These are phyloP conservation scores for Solanum virginianum DNA, from an alignment of 257 asterid species.

Conservation along the genomic window DNA sequence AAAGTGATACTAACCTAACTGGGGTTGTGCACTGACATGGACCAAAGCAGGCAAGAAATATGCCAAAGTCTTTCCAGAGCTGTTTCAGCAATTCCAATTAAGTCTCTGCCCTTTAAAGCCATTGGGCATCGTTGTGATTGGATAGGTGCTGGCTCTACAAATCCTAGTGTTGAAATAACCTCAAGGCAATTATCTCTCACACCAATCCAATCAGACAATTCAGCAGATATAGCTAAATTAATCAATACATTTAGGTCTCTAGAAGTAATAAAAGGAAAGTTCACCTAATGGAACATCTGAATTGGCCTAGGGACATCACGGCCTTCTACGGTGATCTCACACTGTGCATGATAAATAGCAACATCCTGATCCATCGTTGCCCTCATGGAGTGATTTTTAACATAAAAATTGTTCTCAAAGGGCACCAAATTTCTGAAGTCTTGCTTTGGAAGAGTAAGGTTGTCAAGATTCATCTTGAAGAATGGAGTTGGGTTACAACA, in stretches of 20 bases:
- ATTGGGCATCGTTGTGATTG: conserved; percentile 97
- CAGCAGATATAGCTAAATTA: not conserved
- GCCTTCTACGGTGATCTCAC: conserved; percentile 76
- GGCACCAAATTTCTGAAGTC: conserved; percentile 67
- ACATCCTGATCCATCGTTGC: conserved; percentile 65
- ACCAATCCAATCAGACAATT: conserved; percentile 11
- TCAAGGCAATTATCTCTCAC: conserved; percentile 68
- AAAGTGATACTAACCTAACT: conserved; percentile 39
- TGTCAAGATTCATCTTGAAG: conserved; percentile 54
- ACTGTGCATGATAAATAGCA: conserved; percentile 48
- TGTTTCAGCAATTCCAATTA: conserved; percentile 89
- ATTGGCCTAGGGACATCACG: conserved; percentile 74
- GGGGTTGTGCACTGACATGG: conserved; percentile 84
- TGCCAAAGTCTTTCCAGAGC: conserved; percentile 89
- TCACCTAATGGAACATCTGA: conserved; percentile 69
- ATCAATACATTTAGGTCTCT: not conserved
- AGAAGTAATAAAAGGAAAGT: conserved; percentile 52
- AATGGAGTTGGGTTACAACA: too few species aligned
- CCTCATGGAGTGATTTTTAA: conserved; percentile 63
- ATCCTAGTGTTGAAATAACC: conserved; percentile 66
- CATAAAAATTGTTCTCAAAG: conserved; percentile 69
- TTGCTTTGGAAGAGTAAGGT: conserved; percentile 58
- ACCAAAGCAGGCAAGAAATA: conserved; percentile 81
- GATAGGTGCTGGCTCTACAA: conserved; percentile 80
- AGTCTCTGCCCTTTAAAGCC: conserved; percentile 90